Conservation (phyloP, 2,329 filamentous ascomycete species). For the Pyrenophora teres region DNA sequence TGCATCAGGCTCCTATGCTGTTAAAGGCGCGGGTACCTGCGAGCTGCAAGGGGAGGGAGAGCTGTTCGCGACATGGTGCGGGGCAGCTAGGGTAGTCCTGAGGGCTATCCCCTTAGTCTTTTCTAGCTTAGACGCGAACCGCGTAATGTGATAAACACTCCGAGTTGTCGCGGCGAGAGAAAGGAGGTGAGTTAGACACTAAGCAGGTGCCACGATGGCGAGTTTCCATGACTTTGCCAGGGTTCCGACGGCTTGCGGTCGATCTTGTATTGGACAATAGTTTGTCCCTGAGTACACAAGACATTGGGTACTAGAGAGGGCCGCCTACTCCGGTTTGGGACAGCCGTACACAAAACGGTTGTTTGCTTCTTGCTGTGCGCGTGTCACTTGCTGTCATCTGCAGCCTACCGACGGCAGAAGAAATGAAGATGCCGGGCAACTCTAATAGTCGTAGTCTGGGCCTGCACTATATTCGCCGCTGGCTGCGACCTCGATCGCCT, state of each 20-base stretch:
- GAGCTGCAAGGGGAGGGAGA: slow-evolving; percentile 31
- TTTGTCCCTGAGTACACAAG: too few relatives aligned
- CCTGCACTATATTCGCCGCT: neutral
- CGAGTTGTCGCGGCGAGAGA: too few relatives aligned
- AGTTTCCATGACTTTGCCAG: too few relatives aligned
- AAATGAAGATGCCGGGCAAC: slow-evolving; percentile 1
- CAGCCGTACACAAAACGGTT: neutral
- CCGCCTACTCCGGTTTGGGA: neutral
- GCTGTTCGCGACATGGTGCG: slow-evolving; percentile 13
- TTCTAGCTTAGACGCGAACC: slow-evolving; percentile 4
- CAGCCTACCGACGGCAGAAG: slow-evolving; percentile 7
- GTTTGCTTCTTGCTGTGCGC: slow-evolving; percentile 5
- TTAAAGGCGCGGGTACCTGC: slow-evolving; percentile 17
- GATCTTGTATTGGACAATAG: too few relatives aligned
- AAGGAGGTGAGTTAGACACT: too few relatives aligned
- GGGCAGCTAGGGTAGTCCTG: slow-evolving; percentile 10
- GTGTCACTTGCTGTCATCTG: neutral
- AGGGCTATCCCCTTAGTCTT: slow-evolving; percentile 4
- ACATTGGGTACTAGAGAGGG: neutral
- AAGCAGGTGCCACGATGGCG: too few relatives aligned
- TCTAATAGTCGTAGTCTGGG: neutral
- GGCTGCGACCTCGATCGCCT: slow-evolving; percentile 12
- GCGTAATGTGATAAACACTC: neutral
- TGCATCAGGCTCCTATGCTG: slow-evolving; percentile 3
- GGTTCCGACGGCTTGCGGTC: too few relatives aligned